Base-by-base conservation (phyloP, 805 yeast species). In the Kuraishia floccosa region DNA sequence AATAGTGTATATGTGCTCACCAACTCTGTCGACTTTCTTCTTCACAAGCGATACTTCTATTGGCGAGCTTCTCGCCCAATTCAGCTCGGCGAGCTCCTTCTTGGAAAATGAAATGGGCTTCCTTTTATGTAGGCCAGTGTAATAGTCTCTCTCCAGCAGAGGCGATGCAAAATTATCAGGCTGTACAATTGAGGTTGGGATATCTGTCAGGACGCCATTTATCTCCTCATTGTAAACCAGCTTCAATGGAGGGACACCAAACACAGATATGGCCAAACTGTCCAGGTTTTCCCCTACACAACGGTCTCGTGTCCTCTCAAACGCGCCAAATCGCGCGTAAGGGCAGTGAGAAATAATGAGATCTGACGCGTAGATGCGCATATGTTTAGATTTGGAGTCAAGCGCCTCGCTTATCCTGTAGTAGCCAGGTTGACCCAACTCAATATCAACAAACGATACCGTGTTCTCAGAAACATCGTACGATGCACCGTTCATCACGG, bases 281-380 rank as follows among this genome's bases (percentile, higher is more conserved):
- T 49, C 50, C 1, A 76, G 53, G 15, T 65, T 54, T 39, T 74
- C 82, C 3, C 78, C 83, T 22, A 75, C 56, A 58, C 97, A 91
- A 39, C 68, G 64, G 41, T 76, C 72, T 6, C 35, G 34, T 19
- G 36, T 38, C n/a, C 37, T 35, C 8, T 36, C 35, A 24, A 46
- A 48, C 5, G 46, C 33, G 0, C 49, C 45, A 32, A 85, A 67
- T 14, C 61, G 52, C 0, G 84, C 94, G 3, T 57, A 58, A 1
- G 98, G 98, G 50, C 98, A 89, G 26, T 63, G 50, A 3, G 93
- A 76, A 6, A 91, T 62, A 13, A 79, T 46, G 22, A 85, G 61
- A 30, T 74, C 77, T 1, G 80, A 69, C 37, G 67, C 71, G 38
- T 63, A 68, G 2, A 75, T 60, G 42, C 82, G 68, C 21, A 80